Base-by-base conservation (phyloP, 1,284 basidiomycete genomes). In the Anthracocystis panici-leucophaei region DNA sequence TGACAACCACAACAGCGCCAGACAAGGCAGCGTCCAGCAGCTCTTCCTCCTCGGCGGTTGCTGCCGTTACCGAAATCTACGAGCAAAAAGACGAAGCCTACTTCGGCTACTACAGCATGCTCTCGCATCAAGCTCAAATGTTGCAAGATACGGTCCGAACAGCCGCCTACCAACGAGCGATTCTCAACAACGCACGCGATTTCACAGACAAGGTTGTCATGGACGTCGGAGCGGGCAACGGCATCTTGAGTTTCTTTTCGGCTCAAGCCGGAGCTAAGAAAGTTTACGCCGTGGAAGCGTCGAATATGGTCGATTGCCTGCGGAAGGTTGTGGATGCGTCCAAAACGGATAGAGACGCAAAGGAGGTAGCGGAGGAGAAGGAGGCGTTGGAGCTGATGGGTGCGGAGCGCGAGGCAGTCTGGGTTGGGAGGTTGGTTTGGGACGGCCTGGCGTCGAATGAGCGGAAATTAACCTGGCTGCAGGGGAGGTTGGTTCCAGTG, bases 141-240 rank as follows among this genome's bases (percentile, higher is more conserved):
- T 65, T 84, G 0, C 80, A 82, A 61, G 82, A 84, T 45, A 60
- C 75, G 12, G 82, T 84, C 11, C 65, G 82, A 10, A 84, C 82
- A 1, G 63, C 80, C 1, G 75, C 79, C 10, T 84, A 84, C 57
- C 82, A 84, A 58, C 67, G 62, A 14, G 79, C 82, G 16, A 83
- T 84, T 59, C 52, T 82, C 25, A 58, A 67, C 64, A 77, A 83
- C 45, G 64, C 65, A 1, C 25, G 14, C 25, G 75, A 67, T 61
- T 84, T 83, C 54, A 40, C 64, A 25, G 71, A 75, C 65, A 78
- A 81, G 45, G 45, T 70, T 3, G 76, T 78, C 27, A 82, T 81
- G 77, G 88, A 88, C 58, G 85, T 88, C 21, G 88, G 88, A 33
- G 88, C 87, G 1, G 88, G 88, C 12, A 87, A 87, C n/a, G 88